A percentile compares a stretch with the other conserved stretches of the same genome.
phyloP scores from a whole-genome alignment of 257 asterid genomes.

The Solanum paucissectum region DNA sequence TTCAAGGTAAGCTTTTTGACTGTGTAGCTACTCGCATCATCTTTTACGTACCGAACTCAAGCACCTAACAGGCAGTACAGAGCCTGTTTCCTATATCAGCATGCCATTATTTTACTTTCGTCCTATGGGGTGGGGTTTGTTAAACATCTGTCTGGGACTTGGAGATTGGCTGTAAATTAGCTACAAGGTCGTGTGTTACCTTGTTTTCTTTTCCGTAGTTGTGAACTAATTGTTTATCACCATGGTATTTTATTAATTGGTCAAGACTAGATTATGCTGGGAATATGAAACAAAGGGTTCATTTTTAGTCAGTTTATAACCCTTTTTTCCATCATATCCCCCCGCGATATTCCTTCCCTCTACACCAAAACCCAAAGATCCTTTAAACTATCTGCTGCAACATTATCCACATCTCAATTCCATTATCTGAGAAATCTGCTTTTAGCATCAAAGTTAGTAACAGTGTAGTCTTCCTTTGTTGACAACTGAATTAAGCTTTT shows the following conservation, averaged over 20 bases:
- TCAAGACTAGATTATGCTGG: not conserved
- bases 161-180: not conserved
- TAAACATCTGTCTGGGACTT: not conserved
- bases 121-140: not conserved
- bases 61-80: not conserved
- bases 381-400: not conserved
- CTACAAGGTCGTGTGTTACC: not conserved
- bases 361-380: not conserved
- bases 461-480: no score
- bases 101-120: not conserved
- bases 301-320: not conserved
- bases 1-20: slow-evolving; percentile 57
- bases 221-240: not conserved
- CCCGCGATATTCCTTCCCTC: not conserved
- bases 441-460: not conserved
- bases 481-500: not conserved
- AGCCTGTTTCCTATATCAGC: not conserved
- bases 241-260: not conserved
- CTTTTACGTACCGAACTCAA: not conserved
- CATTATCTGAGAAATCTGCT: not conserved
- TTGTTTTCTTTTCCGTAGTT: not conserved
- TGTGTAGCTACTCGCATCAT: not conserved
- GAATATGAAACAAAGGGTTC: not conserved
- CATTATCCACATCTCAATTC: not conserved
- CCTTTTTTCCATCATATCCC: not conserved